Base-by-base conservation (phyloP, 2,329 filamentous ascomycete species). In the Phaeosphaeria sp. region DNA sequence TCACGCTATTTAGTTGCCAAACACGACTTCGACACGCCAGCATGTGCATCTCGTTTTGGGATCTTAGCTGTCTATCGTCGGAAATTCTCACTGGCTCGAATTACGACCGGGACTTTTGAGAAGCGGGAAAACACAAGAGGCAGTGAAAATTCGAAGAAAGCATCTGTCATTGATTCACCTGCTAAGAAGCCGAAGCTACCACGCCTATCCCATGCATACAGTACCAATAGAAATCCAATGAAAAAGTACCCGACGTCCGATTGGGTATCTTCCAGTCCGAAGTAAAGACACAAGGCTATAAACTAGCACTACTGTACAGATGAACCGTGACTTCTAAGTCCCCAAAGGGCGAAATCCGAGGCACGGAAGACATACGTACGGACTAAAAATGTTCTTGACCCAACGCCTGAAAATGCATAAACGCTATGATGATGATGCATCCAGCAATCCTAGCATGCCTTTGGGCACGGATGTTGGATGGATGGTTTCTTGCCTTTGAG, bases 261-360 rank as follows among this genome's bases (percentile, higher is more conserved):
- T 57, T 48, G 67, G 72, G 67, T 75, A 76, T 74, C 69, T 67
- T 68, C 67, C 66, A 70, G 59, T 54, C 56, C 48, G 59, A 56
- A 61, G 61, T 53, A 59, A 55, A 62, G 33, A 56, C 17, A 60
- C 51, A 51, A 68, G 59, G 57, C 56, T 58, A 56, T 56, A 50
- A 39, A 54, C 47, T 47, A 55, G 36, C 53, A 55, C 55, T 67
- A 64, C 47, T 44, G 56, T 65, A 69, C 63, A 66, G 47, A 36
- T 36, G 17, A 46, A 39, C 21, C 22, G 4, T 17, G 21, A 6
- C 44, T 8, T 25, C 20, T 46, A 46, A 24, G 22, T 13, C 20
- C 5, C n/a, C 11, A 20, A 15, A n/a, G n/a, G n/a, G n/a, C n/a
- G n/a, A n/a, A n/a, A n/a, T n/a, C 40, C 18, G 11, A 18, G 20